A percentile compares a stretch with the other conserved stretches of the same genome.
phyloP scores from a whole-genome alignment of 257 asterid genomes.

The Eucommia ulmoides region DNA sequence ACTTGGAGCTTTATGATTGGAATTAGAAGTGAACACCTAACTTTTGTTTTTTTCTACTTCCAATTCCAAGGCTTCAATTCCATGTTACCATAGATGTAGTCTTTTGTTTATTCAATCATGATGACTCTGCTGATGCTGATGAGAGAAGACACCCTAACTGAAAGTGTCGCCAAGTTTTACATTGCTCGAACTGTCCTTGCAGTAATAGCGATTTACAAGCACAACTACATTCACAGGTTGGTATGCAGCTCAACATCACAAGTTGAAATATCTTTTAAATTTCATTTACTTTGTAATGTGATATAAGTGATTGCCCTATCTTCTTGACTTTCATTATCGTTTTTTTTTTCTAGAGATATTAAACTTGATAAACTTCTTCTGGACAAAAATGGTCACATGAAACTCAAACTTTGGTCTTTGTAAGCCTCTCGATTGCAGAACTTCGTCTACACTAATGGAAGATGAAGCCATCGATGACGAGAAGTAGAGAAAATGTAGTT shows the following conservation, averaged over 20 bases:
- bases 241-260: slow-evolving; percentile 9
- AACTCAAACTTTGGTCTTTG: slow-evolving; percentile 97
- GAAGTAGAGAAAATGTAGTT: slow-evolving; percentile 22
- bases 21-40: no score
- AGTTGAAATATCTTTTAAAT: neutral
- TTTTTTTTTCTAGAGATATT: slow-evolving; percentile 63
- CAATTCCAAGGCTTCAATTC: no score
- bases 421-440: slow-evolving; percentile 85
- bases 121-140: slow-evolving; percentile 95
- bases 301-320: slow-evolving; percentile 5
- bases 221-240: slow-evolving; percentile 87
- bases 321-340: slow-evolving; percentile 3
- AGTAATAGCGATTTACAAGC: slow-evolving; percentile 88
- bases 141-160: slow-evolving; percentile 84
- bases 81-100: no score
- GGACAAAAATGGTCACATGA: slow-evolving; percentile 90
- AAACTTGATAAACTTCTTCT: slow-evolving; percentile 96
- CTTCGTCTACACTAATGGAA: slow-evolving; percentile 37
- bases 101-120: no score
- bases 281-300: neutral
- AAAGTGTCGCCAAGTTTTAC: slow-evolving; percentile 79
- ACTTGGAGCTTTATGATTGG: no score
- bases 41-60: no score
- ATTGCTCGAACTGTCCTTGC: slow-evolving; percentile 90
- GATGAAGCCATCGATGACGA: slow-evolving; percentile 44